A percentile compares a stretch with the other conserved stretches of the same genome.
Conservation (phyloP, 2,329 filamentous ascomycete genomes). For the Alternaria ventricosa region DNA sequence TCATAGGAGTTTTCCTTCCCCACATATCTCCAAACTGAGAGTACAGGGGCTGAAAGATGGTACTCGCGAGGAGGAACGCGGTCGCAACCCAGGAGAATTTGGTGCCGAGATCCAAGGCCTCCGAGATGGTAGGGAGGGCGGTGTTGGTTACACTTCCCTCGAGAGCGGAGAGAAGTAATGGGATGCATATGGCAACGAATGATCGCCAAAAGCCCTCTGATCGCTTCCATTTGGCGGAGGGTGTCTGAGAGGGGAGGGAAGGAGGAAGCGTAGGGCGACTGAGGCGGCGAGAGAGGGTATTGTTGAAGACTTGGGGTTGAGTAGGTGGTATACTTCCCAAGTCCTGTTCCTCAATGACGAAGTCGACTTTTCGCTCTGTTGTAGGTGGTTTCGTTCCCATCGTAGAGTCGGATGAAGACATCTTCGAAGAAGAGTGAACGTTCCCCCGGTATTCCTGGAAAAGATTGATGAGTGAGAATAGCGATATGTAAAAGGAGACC, state of each 20-base stretch:
- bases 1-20: slow-evolving; percentile 54
- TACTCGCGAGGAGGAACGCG: slow-evolving; percentile 39
- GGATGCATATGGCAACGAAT: slow-evolving; percentile 38
- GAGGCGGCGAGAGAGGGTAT: neutral
- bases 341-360: neutral
- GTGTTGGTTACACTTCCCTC: slow-evolving; percentile 52
- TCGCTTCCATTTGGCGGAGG: slow-evolving; percentile 20
- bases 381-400: neutral
- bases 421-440: neutral
- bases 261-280: slow-evolving; percentile 11
- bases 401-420: neutral
- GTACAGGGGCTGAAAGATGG: slow-evolving; percentile 58
- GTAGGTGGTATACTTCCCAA: neutral
- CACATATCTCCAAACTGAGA: slow-evolving; percentile 62
- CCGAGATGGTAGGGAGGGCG: slow-evolving; percentile 50
- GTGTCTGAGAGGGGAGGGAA: slow-evolving; percentile 3
- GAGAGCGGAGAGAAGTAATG: slow-evolving; percentile 30
- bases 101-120: slow-evolving; percentile 30
- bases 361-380: neutral
- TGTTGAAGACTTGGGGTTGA: neutral
- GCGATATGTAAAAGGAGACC: neutral
- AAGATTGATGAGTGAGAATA: neutral
- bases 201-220: slow-evolving; percentile 39
- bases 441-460: neutral
- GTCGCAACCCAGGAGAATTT: slow-evolving; percentile 37